Evolutionary conservation across 768 basidiomycete genomes (phyloP).

Genomic region (Lepiota brunneoincarnata): DNA sequence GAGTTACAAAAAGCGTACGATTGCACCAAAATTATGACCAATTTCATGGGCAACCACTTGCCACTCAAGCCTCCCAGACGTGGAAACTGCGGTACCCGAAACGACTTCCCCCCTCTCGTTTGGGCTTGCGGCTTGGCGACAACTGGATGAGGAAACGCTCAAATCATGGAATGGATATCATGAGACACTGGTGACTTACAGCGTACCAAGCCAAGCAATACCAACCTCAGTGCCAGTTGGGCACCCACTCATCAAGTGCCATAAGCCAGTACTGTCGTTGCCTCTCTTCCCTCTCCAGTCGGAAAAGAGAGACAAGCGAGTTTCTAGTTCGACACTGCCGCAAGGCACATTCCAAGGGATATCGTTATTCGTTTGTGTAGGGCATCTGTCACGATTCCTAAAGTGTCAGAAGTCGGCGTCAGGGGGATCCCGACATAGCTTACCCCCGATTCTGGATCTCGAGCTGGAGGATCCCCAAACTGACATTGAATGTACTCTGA

Average conservation of each 20-base stretch:
- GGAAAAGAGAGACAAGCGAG: constrained; percentile 75
- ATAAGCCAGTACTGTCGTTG: constrained; percentile 74
- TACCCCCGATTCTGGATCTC: constrained; percentile 62
- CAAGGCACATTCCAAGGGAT: constrained; percentile 80
- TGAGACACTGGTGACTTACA: constrained; percentile 40
- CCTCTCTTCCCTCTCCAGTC: constrained; percentile 77
- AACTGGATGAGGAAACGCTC: constrained; percentile 32
- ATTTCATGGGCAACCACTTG: constrained; percentile 83
- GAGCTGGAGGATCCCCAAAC: constrained; percentile 79
- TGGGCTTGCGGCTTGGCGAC: constrained; percentile 48
- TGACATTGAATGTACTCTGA: constrained; percentile 77
- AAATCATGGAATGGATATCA: constrained; percentile 1
- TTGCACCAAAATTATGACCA: constrained; percentile 88
- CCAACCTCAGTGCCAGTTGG: constrained; percentile 81
- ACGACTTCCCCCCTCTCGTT: constrained; percentile 49
- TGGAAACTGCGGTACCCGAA: constrained; percentile 82
- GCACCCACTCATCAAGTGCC: constrained; percentile 88
- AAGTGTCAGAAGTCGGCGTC: neutral
- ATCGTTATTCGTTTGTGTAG: constrained; percentile 45
- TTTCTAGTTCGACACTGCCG: constrained; percentile 52
- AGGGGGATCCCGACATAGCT: constrained; percentile 15
- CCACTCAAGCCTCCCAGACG: constrained; percentile 75
- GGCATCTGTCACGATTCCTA: constrained; percentile 46
- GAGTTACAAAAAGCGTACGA: constrained; percentile 46
- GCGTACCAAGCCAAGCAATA: constrained; percentile 83